A percentile compares a stretch with the other conserved stretches of the same genome.
phyloP scores from a whole-genome alignment of 1,139 yeast species.

The Saccharomyces hybrid region DNA sequence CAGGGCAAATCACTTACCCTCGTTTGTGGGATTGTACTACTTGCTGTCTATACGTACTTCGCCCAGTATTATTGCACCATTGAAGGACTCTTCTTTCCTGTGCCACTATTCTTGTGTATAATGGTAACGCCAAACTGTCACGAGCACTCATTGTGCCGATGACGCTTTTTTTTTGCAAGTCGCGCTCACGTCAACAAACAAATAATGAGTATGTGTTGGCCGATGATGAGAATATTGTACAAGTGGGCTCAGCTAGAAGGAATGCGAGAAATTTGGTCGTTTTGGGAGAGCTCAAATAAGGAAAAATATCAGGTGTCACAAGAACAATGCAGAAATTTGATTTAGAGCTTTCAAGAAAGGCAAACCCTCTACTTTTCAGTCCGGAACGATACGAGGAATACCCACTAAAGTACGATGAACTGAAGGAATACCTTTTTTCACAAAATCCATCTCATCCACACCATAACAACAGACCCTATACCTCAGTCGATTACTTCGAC shows the following conservation, averaged over 20 bases:
- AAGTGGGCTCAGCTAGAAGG: background rate
- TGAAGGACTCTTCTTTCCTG: background rate
- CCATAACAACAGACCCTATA: slow-evolving; percentile 14
- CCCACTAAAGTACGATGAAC: slow-evolving; percentile 24
- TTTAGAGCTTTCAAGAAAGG: slow-evolving; percentile 18
- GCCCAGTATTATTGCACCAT: background rate
- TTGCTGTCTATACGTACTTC: background rate
- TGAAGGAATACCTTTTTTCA: slow-evolving; percentile 20
- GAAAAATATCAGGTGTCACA: background rate
- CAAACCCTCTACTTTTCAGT: slow-evolving; percentile 24
- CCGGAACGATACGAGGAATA: slow-evolving; percentile 22
- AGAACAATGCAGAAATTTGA: slow-evolving; percentile 3
- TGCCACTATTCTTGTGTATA: background rate
- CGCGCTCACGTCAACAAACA: background rate
- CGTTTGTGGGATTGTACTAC: background rate
- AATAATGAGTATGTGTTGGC: background rate
- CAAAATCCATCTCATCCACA: slow-evolving; percentile 9
- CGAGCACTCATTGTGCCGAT: no score
- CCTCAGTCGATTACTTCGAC: slow-evolving; percentile 7
- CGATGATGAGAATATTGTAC: background rate
- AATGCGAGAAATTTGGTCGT: background rate
- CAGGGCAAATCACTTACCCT: background rate
- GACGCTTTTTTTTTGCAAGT: background rate
- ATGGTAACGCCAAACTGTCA: no score
- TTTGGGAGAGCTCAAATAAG: background rate